phyloP scores from a whole-genome alignment of 257 asterid genomes.

The Solanum ossicruentum region DNA sequence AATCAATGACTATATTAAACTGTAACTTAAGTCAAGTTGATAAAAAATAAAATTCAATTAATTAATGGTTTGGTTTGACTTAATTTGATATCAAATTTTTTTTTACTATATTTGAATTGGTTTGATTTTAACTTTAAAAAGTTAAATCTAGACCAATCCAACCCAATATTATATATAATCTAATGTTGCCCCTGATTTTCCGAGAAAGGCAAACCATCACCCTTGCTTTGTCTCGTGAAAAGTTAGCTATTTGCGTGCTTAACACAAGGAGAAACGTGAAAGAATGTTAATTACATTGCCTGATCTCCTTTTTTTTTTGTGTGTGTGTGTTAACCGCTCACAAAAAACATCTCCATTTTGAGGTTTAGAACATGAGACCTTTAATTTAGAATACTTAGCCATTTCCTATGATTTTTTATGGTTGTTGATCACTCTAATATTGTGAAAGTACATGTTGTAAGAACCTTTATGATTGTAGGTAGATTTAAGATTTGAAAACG shows the following conservation, averaged over 20 bases:
- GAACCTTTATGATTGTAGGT: background rate
- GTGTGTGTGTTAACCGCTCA: background rate
- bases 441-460: background rate
- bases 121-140: too few species aligned
- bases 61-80: too few species aligned
- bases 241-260: background rate
- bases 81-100: too few species aligned
- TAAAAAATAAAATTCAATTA: too few species aligned
- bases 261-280: background rate
- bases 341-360: background rate
- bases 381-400: background rate
- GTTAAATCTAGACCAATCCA: too few species aligned
- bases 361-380: background rate
- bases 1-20: too few species aligned
- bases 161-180: background rate
- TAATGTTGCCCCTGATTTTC: too few species aligned
- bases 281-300: background rate
- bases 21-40: too few species aligned
- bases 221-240: background rate
- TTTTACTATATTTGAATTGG: too few species aligned
- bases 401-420: background rate
- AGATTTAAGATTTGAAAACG: background rate
- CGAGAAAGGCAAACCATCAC: background rate
- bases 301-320: too few species aligned
- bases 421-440: background rate